Evolutionary conservation across 1,139 yeast species (phyloP).

Genomic region (Candida gigantensis): DNA sequence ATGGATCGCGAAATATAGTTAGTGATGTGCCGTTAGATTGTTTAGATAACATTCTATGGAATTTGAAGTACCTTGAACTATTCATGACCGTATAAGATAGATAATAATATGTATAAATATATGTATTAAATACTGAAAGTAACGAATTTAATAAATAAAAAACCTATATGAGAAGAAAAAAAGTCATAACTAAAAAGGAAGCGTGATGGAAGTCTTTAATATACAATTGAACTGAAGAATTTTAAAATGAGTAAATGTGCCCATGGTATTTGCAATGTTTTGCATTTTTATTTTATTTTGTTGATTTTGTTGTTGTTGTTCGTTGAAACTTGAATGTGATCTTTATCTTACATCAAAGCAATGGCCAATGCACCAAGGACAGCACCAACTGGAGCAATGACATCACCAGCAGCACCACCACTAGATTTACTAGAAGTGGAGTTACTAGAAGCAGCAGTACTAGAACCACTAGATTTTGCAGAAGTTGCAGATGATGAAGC

Average conservation of each 20-base stretch:
- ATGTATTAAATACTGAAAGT: background rate
- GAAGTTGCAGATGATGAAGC: slow-evolving; percentile 11
- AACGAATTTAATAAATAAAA: slow-evolving; percentile 1
- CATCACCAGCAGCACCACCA: slow-evolving; percentile 18
- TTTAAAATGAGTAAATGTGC: background rate
- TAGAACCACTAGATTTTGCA: too few relatives aligned
- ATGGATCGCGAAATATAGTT: slow-evolving; percentile 8
- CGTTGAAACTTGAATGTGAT: too few relatives aligned
- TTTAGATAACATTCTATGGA: slow-evolving; percentile 46
- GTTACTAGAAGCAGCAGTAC: slow-evolving; percentile 11
- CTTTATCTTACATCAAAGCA: slow-evolving; percentile 37
- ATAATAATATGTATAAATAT: background rate
- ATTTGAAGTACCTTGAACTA: slow-evolving; percentile 37
- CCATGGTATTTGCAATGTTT: too few relatives aligned
- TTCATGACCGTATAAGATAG: slow-evolving; percentile 31
- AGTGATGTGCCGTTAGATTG: slow-evolving; percentile 39
- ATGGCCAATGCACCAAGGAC: slow-evolving; percentile 37
- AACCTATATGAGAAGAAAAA: background rate
- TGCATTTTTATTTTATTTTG: too few relatives aligned
- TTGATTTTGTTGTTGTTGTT: too few relatives aligned
- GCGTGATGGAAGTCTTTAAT: background rate
- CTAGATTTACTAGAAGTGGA: slow-evolving; percentile 10
- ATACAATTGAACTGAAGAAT: slow-evolving; percentile 1
- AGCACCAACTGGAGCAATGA: slow-evolving; percentile 36
- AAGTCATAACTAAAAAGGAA: background rate